Evolutionary conservation across 2,329 filamentous ascomycete genomes (phyloP).

Genomic region (Ophiostoma himal-ulmi): DNA sequence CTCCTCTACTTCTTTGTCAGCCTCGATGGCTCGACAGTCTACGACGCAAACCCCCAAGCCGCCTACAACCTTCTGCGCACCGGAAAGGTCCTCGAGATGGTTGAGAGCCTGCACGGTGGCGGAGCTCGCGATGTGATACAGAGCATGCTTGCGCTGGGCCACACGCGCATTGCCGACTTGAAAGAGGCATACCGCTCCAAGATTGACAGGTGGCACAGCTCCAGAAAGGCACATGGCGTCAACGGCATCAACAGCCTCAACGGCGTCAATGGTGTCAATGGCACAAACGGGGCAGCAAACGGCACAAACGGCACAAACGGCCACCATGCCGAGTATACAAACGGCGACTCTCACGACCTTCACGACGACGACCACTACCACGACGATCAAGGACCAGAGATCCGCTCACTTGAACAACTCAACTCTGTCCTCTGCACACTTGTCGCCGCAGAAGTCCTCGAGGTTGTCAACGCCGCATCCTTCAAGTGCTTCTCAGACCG

Average conservation of each 20-base stretch:
- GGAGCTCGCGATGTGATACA: slow-evolving; percentile 69
- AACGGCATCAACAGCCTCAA: slow-evolving; percentile 12
- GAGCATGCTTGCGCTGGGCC: slow-evolving; percentile 69
- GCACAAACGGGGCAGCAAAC: not conserved
- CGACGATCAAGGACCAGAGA: slow-evolving; percentile 31
- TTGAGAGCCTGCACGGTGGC: slow-evolving; percentile 68
- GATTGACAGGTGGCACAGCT: slow-evolving; percentile 24
- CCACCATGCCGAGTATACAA: slow-evolving; percentile 25
- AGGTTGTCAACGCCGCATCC: slow-evolving; percentile 53
- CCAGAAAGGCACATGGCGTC: slow-evolving; percentile 27
- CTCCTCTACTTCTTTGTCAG: slow-evolving; percentile 66
- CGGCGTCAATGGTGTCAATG: slow-evolving; percentile 22
- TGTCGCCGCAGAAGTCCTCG: slow-evolving; percentile 61
- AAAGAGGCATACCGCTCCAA: slow-evolving; percentile 52
- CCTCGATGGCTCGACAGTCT: slow-evolving; percentile 52
- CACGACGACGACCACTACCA: not conserved
- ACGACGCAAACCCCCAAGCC: slow-evolving; percentile 74
- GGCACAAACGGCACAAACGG: slow-evolving; percentile 9
- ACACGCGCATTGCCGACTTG: slow-evolving; percentile 66
- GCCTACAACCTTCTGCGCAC: slow-evolving; percentile 78
- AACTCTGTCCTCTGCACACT: slow-evolving; percentile 48
- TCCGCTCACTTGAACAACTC: slow-evolving; percentile 44
- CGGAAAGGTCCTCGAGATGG: slow-evolving; percentile 72
- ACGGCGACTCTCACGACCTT: slow-evolving; percentile 30
- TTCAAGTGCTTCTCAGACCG: slow-evolving; percentile 58